Evolutionary conservation across 1,139 yeast species (phyloP).

Genomic region (Zygosaccharomyces sapae): DNA sequence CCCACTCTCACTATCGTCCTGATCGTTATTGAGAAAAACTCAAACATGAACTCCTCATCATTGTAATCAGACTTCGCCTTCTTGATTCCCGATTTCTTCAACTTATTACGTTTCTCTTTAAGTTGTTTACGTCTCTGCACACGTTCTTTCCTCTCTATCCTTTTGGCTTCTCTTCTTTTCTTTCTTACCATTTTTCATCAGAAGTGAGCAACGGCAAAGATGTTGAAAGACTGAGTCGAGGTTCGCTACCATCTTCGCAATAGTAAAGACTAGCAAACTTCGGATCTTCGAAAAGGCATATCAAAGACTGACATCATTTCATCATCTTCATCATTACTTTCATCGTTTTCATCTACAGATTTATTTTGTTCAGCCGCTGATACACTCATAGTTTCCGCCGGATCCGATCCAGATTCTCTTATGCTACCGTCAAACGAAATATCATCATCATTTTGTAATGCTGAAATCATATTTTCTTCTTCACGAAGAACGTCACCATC

Average conservation of each 20-base stretch:
- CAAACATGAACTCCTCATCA: slow-evolving; percentile 35
- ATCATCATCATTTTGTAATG: slow-evolving; percentile 40
- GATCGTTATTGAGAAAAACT: slow-evolving; percentile 35
- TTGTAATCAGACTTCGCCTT: slow-evolving; percentile 18
- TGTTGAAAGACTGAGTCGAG: slow-evolving; percentile 32
- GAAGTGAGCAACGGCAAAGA: slow-evolving; percentile 40
- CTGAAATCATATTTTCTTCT: slow-evolving; percentile 44
- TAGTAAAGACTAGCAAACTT: slow-evolving; percentile 35
- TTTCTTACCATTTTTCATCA: slow-evolving; percentile 29
- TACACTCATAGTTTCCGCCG: slow-evolving; percentile 20
- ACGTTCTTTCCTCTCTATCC: slow-evolving; percentile 35
- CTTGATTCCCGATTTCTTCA: slow-evolving; percentile 17
- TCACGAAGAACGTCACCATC: slow-evolving; percentile 46
- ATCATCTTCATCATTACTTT: slow-evolving; percentile 47
- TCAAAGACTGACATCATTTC: slow-evolving; percentile 36
- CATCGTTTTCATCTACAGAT: slow-evolving; percentile 29
- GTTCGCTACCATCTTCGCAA: slow-evolving; percentile 33
- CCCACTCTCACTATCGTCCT: slow-evolving; percentile 25
- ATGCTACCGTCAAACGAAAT: slow-evolving; percentile 36
- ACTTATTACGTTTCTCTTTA: slow-evolving; percentile 17
- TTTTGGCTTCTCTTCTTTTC: slow-evolving; percentile 35
- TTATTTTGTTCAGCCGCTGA: slow-evolving; percentile 21
- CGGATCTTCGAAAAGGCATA: slow-evolving; percentile 40
- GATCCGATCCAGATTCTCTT: slow-evolving; percentile 33
- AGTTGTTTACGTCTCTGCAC: slow-evolving; percentile 26